phyloP scores from a whole-genome alignment of 805 yeast species.

The Lipomyces kockii region DNA sequence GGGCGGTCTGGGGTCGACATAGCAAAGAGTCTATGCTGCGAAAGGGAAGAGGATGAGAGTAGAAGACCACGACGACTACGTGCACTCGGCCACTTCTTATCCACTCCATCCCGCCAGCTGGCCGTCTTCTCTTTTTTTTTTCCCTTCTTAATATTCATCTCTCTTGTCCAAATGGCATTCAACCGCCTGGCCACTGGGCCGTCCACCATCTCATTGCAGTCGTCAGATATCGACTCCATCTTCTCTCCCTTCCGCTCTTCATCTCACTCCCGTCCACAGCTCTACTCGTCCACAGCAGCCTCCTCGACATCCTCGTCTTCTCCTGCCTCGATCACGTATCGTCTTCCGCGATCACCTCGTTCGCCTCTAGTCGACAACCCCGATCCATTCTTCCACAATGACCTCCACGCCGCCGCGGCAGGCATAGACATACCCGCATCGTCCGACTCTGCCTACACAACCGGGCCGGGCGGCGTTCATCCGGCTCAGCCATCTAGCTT shows the following conservation, averaged over 20 bases:
- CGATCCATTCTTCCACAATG: background rate
- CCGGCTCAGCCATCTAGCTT: background rate
- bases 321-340: background rate
- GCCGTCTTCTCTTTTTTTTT: background rate
- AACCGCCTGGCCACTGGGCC: constrained; percentile 16
- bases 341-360: background rate
- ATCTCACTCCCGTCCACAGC: background rate
- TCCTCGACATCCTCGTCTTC: background rate
- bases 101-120: constrained; percentile 2
- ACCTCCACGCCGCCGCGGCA: background rate
- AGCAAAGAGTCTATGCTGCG: too few species aligned
- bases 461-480: background rate
- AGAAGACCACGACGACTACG: too few species aligned
- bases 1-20: background rate
- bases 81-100: background rate
- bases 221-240: constrained; percentile 15
- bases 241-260: background rate
- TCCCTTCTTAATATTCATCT: background rate
- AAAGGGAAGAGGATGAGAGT: too few species aligned
- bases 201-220: constrained; percentile 16
- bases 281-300: background rate
- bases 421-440: background rate
- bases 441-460: background rate
- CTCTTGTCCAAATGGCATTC: constrained; percentile 13
- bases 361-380: background rate